A percentile compares a stretch with the other conserved stretches of the same genome.
These are phyloP conservation scores for Letharia lupina DNA, from an alignment of 495 filamentous ascomycete genomes.

Conservation along the genomic window DNA sequence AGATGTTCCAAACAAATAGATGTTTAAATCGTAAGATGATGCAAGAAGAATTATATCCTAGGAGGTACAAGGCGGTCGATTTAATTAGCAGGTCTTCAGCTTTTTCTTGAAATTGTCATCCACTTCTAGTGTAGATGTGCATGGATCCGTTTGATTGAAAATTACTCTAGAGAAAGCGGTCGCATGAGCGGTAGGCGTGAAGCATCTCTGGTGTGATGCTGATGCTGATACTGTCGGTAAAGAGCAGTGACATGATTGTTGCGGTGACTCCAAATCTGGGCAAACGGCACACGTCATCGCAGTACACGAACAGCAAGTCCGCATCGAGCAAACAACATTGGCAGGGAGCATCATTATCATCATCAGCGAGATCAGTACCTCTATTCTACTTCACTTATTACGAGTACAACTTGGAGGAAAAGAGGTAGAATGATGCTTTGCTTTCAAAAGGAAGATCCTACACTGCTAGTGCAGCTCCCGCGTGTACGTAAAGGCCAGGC, in stretches of 20 bases:
- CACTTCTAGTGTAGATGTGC: not conserved
- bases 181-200: not conserved
- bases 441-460: not conserved
- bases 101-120: not conserved
- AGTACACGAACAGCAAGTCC: not conserved
- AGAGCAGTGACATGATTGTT: not conserved
- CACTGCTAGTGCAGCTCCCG: not conserved
- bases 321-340: not conserved
- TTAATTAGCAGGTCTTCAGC: not conserved
- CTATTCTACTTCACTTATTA: not conserved
- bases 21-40: not conserved
- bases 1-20: not conserved
- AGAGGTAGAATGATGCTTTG: not conserved
- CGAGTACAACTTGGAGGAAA: not conserved
- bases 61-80: not conserved
- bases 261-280: not conserved
- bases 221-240: not conserved
- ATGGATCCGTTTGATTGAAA: not conserved
- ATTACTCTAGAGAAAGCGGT: not conserved
- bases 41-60: not conserved
- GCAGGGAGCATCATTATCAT: not conserved
- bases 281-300: not conserved
- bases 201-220: not conserved
- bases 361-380: not conserved
- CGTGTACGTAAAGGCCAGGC: slow-evolving; percentile 3